Base-by-base conservation (phyloP, 2,329 filamentous ascomycete species). In the Aciculosporium take region DNA sequence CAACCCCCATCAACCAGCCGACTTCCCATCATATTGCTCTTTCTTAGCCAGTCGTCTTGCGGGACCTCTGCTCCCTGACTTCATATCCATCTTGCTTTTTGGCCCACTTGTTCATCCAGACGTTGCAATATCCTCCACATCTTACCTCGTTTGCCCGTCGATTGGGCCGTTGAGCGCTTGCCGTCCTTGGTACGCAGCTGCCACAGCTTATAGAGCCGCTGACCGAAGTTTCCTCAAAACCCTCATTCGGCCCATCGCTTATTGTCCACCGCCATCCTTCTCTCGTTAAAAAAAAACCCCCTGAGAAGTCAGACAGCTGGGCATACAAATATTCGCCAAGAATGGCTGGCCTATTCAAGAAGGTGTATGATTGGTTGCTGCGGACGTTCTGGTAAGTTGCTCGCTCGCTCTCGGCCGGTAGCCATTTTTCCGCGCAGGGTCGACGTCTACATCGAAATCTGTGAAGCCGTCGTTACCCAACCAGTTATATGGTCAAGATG, bases 351-450 rank as follows among this genome's bases (percentile, higher is more conserved):
- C 69, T 98, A 61, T 94, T 98, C 65, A 84, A 82, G 59, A 82
- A 80, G 67, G 81, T 98, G 63, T 96, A 96, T 72, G 91, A 96
- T 76, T 96, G 89, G 89, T 72, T 96, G 62, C 69, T 98, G 68
- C 81, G 89, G 71, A 84, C 91, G 57, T 96, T 98, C 67, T 98
- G 91, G 89, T 96, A 57, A 70, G 76, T 73, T 38, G 17, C 24
- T 36, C 34, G 13, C 28, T 31, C 15, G 5, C 20, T 23, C 32
- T 42, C 25, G 25, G 29, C 27, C 15, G 12, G 36, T 20, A 23
- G 32, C 13, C 21, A 7, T 15, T 35, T 20, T 23, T 15, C 27
- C 36, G 7, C 10, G n/a, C 8, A 27, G 13, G 18, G 12, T 15
- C 37, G 7, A 21, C 7, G 12, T 15, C 37, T 3, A 21, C 7